Percentiles rank a stretch among this genome's conserved stretches.
Evolutionary conservation across 306 rosid genomes (phyloP).

Genomic region (Cucurbita moschata): DNA sequence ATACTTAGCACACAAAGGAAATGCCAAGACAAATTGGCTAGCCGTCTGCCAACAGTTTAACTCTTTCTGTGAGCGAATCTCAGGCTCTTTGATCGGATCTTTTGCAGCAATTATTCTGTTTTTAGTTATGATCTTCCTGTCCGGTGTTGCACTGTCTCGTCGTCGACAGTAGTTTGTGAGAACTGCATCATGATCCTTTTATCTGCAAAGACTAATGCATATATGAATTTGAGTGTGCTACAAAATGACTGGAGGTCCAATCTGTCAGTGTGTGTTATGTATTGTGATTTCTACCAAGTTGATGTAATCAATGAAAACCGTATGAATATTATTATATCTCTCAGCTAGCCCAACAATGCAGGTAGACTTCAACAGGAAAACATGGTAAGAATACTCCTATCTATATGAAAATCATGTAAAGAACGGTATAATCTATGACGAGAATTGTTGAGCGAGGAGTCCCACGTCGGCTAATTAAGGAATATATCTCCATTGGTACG

Average conservation of each 20-base stretch:
- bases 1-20: slow-evolving; percentile 41
- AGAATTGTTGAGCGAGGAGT: no score
- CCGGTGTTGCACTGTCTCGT: slow-evolving; percentile 25
- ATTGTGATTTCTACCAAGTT: not conserved
- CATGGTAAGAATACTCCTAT: not conserved
- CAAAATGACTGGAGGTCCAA: not conserved
- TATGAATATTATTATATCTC: not conserved
- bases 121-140: slow-evolving; percentile 22
- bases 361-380: not conserved
- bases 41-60: slow-evolving; percentile 51
- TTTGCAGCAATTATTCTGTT: slow-evolving; percentile 25
- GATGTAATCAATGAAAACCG: not conserved
- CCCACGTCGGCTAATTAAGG: no score
- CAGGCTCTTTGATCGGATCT: slow-evolving; percentile 57
- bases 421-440: not conserved
- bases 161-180: slow-evolving; percentile 4
- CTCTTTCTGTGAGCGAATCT: slow-evolving; percentile 46
- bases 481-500: no score
- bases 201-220: not conserved
- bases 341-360: not conserved
- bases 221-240: not conserved
- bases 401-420: not conserved
- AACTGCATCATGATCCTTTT: not conserved
- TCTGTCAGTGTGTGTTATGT: not conserved
- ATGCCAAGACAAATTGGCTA: slow-evolving; percentile 35